Conservation (phyloP, 495 filamentous ascomycete genomes). For the Tuber brumale region DNA sequence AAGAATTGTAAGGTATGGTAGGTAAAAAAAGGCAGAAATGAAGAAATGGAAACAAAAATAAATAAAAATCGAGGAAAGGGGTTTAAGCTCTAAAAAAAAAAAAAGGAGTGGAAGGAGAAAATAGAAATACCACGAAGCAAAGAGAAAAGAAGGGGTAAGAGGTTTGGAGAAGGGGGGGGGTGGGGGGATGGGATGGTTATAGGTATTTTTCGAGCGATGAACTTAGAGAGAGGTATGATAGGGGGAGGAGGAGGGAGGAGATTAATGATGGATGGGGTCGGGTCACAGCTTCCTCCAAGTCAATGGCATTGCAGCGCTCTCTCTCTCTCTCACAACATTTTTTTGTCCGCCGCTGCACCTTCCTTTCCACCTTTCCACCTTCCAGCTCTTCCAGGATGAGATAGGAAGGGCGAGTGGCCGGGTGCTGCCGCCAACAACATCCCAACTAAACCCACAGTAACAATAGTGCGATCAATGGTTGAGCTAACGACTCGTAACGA, state of each 20-base stretch:
- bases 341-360: neutral
- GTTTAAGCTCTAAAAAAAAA: slow-evolving; percentile 18
- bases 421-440: neutral
- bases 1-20: neutral
- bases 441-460: slow-evolving; percentile 1
- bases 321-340: neutral
- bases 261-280: slow-evolving; percentile 5
- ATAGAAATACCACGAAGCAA: slow-evolving; percentile 17
- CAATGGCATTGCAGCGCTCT: neutral
- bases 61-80: neutral
- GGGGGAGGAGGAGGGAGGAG: slow-evolving; percentile 2
- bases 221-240: slow-evolving; percentile 8
- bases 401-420: slow-evolving; percentile 5
- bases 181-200: slow-evolving; percentile 21
- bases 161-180: slow-evolving; percentile 7
- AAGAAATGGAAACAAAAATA: neutral
- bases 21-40: neutral
- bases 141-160: slow-evolving; percentile 19
- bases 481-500: neutral
- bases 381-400: slow-evolving; percentile 2
- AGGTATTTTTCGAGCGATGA: slow-evolving; percentile 10
- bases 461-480: neutral
- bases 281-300: neutral
- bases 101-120: slow-evolving; percentile 16
- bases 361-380: neutral